Base-by-base conservation (phyloP, 257 asterid genomes). In the Solanum sejunctum region DNA sequence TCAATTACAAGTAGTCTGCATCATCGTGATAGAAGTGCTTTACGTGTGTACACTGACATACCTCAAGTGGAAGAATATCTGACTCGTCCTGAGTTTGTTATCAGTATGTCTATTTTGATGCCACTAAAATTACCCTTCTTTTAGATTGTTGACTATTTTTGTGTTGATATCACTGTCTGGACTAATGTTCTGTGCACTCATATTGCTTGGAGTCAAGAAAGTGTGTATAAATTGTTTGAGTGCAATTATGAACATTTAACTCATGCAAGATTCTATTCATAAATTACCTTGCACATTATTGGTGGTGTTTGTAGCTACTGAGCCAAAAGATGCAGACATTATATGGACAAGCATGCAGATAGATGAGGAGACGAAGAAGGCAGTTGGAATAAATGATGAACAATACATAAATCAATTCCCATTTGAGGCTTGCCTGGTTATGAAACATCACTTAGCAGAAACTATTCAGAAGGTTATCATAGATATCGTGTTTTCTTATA, bases 371-470 rank as follows among this genome's bases (percentile, higher is more conserved):
- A 86, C 90, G 94, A 97, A 91, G 92, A 92, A 88, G 85, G 92
- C 91, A 43, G 90, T 87, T 36, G 99, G 98, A 83, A 89, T 96
- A 88, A 92, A 85, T 90, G 97, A 95, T 82, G 91, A 89, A 87
- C 99, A 95, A 81, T 91, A 87, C 89, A 85, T 90, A 39, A 95
- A 97, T 91, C 99, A 97, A 90, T 95, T 97, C 89, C 99, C 99
- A 60, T 95, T 91, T 81, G 98, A 95, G 91, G 98, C 99, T 83
- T 95, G 97, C 89, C 87, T 97, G 83, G 98, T 97, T 60, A 97
- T 97, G 99, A 97, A 97, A 89, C 98, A 97, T 90, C 96, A 97
- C 88, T 88, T 97, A 89, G 97, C 98, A 3, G 95, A 97, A 88
- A 97, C 98, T 52, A 82, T 96, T 90, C 93, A 91, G 89, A 93